These are phyloP conservation scores for Nakazawaea ishiwadae DNA, from an alignment of 805 yeast genomes.

Conservation along the genomic window DNA sequence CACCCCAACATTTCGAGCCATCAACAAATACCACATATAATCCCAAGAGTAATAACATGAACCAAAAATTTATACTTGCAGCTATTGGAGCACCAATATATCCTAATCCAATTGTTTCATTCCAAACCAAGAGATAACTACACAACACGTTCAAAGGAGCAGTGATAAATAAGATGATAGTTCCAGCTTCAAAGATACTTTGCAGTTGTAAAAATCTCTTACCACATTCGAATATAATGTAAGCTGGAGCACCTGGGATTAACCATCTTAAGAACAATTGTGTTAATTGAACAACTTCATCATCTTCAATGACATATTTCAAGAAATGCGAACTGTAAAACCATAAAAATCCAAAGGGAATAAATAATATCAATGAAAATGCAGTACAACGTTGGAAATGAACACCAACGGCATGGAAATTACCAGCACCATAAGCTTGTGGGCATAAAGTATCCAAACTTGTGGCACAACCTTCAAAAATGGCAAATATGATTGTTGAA, in stretches of 20 bases:
- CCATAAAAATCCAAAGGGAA: slow-evolving; percentile 65
- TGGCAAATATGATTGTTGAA: slow-evolving; percentile 67
- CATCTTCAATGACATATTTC: slow-evolving; percentile 40
- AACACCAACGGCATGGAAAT: slow-evolving; percentile 58
- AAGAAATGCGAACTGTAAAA: slow-evolving; percentile 47
- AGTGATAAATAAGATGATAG: slow-evolving; percentile 58
- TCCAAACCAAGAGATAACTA: slow-evolving; percentile 67
- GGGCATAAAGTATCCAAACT: slow-evolving; percentile 76
- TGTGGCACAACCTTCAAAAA: slow-evolving; percentile 73
- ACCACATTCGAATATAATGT: slow-evolving; percentile 63
- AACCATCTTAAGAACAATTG: slow-evolving; percentile 51
- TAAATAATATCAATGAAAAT: slow-evolving; percentile 49
- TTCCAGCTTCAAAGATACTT: slow-evolving; percentile 76
- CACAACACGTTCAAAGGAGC: slow-evolving; percentile 68
- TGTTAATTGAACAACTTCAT: slow-evolving; percentile 44
- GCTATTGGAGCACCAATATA: slow-evolving; percentile 75
- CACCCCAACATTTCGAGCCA: slow-evolving; percentile 71
- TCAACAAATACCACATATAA: slow-evolving; percentile 54
- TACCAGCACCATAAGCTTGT: slow-evolving; percentile 71
- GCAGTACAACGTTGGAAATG: slow-evolving; percentile 64
- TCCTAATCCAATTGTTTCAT: slow-evolving; percentile 56
- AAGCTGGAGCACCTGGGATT: slow-evolving; percentile 69
- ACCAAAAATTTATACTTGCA: slow-evolving; percentile 65
- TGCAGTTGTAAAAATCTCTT: slow-evolving; percentile 74
- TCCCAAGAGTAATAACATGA: slow-evolving; percentile 55